Evolutionary conservation across 345 rosid species (phyloP).

Genomic region (Citropsis articulata): DNA sequence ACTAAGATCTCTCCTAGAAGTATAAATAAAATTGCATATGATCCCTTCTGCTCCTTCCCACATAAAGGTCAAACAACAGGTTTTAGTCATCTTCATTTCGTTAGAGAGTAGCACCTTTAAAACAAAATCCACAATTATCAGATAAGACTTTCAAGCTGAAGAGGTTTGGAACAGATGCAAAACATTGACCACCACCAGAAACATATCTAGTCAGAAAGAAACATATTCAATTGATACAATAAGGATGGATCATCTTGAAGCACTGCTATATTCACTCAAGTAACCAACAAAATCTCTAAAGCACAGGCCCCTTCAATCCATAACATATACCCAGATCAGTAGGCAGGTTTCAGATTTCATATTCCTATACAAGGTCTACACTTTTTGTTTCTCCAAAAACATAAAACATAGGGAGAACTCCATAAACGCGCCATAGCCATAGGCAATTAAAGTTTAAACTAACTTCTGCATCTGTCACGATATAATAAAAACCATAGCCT

Average conservation of each 20-base stretch:
- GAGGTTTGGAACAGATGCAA: neutral
- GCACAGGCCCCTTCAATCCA: neutral
- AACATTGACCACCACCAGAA: neutral
- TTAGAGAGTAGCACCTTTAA: neutral
- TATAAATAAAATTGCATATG: neutral
- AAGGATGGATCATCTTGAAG: constrained; percentile 15
- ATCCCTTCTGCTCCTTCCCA: constrained; percentile 1
- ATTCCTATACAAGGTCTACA: constrained; percentile 14
- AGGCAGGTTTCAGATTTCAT: constrained; percentile 7
- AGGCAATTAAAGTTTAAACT: constrained; percentile 14
- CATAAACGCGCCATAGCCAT: constrained; percentile 15
- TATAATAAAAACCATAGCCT: constrained; percentile 10
- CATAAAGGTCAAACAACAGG: constrained; percentile 8
- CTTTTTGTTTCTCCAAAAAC: constrained; percentile 10
- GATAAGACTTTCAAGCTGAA: neutral
- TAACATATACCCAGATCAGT: constrained; percentile 1
- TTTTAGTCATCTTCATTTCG: neutral
- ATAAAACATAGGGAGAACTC: constrained; percentile 16
- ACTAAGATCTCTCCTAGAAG: constrained; percentile 3
- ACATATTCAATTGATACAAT: neutral
- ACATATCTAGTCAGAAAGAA: neutral
- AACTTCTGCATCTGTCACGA: constrained; percentile 16
- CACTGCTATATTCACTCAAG: neutral
- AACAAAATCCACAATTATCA: neutral
- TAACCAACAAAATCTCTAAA: neutral